Conservation (phyloP, 2,329 filamentous ascomycete species). For the Aureobasidium zeae region DNA sequence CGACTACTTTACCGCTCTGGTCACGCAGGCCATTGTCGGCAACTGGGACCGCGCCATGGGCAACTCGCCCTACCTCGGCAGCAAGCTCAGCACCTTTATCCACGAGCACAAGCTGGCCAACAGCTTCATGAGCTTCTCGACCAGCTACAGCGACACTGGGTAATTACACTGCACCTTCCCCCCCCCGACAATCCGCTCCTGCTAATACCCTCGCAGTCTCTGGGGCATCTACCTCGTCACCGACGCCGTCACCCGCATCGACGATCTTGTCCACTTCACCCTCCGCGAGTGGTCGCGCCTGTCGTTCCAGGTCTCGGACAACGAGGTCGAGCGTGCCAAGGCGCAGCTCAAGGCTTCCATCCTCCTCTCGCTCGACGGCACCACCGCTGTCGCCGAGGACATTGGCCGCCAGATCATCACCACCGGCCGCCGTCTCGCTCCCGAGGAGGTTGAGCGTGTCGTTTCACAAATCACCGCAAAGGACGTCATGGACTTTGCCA, state of each 20-base stretch:
- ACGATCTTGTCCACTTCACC: slow-evolving; percentile 96
- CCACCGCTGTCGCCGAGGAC: slow-evolving; percentile 93
- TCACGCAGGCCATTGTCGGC: slow-evolving; percentile 96
- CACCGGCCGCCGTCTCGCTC: slow-evolving; percentile 82
- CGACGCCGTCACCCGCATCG: slow-evolving; percentile 76
- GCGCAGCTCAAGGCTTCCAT: slow-evolving; percentile 98
- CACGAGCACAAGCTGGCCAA: slow-evolving; percentile 94
- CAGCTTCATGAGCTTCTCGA: slow-evolving; percentile 99
- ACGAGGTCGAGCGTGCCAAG: slow-evolving; percentile 97
- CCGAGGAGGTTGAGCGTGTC: slow-evolving; percentile 87
- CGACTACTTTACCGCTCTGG: slow-evolving; percentile 96
- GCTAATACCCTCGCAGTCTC: slow-evolving; percentile 53
- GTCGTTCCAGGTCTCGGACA: slow-evolving; percentile 74
- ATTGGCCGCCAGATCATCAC: slow-evolving; percentile 98
- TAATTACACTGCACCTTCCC: slow-evolving; percentile 43
- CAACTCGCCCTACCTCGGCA: slow-evolving; percentile 92
- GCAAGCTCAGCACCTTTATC: slow-evolving; percentile 92
- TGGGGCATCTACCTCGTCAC: slow-evolving; percentile 99
- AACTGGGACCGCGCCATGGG: slow-evolving; percentile 99
- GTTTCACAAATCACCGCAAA: slow-evolving; percentile 86
- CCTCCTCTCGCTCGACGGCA: slow-evolving; percentile 92
- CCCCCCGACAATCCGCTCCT: neutral
- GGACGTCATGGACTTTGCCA: slow-evolving; percentile 94
- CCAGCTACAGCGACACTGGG: slow-evolving; percentile 98
- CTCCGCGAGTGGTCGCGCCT: slow-evolving; percentile 97